Conservation (phyloP, 305 asterid species). For the Solanum hybrid region DNA sequence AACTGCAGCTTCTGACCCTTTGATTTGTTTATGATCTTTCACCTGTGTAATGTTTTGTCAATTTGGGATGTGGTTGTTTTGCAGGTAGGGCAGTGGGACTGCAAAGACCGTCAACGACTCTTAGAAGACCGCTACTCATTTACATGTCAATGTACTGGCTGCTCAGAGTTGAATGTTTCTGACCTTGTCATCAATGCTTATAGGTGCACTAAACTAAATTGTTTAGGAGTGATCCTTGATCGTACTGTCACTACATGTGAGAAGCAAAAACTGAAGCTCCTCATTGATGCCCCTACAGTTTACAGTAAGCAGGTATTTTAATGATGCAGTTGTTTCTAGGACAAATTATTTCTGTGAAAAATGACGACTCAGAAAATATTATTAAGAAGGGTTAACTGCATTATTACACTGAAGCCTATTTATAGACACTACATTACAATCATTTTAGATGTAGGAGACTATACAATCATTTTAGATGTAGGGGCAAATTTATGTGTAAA, state of each 20-base stretch:
- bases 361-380: not conserved
- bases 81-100: slow-evolving; percentile 79
- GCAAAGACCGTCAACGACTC: slow-evolving; percentile 47
- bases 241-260: slow-evolving; percentile 34
- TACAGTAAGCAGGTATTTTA: slow-evolving; percentile 37
- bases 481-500: not conserved
- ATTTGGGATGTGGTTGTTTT: not conserved
- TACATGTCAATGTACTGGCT: slow-evolving; percentile 69
- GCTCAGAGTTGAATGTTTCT: slow-evolving; percentile 54
- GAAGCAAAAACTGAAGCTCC: slow-evolving; percentile 40
- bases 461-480: not conserved
- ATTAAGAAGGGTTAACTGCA: not conserved
- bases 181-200: slow-evolving; percentile 66
- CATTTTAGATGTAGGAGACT: not conserved
- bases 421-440: not conserved
- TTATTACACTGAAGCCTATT: not conserved
- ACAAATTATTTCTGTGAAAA: not conserved
- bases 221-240: slow-evolving; percentile 72
- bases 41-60: not conserved
- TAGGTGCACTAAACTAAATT: slow-evolving; percentile 50
- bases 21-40: not conserved
- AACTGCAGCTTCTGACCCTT: not conserved
- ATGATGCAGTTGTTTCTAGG: not conserved
- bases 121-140: slow-evolving; percentile 68
- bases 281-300: slow-evolving; percentile 10